These are phyloP conservation scores for Paramecium caudatum DNA, from an alignment of 73 alveolate genomes.

Conservation along the genomic window DNA sequence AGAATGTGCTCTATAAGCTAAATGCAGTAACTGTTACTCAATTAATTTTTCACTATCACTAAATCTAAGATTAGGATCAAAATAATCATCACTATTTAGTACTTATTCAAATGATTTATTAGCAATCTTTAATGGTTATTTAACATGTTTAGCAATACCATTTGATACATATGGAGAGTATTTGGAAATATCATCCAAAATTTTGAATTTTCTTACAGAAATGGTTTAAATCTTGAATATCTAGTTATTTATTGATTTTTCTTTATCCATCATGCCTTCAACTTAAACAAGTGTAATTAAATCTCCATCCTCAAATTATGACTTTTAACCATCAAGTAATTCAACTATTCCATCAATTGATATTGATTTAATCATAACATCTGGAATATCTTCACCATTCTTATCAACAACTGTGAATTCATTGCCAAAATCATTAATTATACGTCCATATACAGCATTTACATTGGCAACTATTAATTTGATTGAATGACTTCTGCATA, in stretches of 20 bases:
- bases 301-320: slow-evolving; percentile 87
- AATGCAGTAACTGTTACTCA: slow-evolving; percentile 70
- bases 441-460: slow-evolving; percentile 89
- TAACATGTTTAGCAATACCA: slow-evolving; percentile 84
- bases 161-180: slow-evolving; percentile 76
- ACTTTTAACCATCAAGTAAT: slow-evolving; percentile 76
- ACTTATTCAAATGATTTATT: slow-evolving; percentile 78
- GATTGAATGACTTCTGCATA: slow-evolving; percentile 87
- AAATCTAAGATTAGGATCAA: slow-evolving; percentile 77
- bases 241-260: slow-evolving; percentile 79
- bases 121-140: slow-evolving; percentile 68
- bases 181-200: slow-evolving; percentile 80
- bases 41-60: slow-evolving; percentile 85
- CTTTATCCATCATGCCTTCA: slow-evolving; percentile 76
- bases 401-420: slow-evolving; percentile 89
- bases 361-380: slow-evolving; percentile 80
- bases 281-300: slow-evolving; percentile 72
- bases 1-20: slow-evolving; percentile 80
- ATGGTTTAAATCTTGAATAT: slow-evolving; percentile 82
- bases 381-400: slow-evolving; percentile 94
- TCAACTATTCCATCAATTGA: slow-evolving; percentile 81
- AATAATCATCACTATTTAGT: slow-evolving; percentile 36
- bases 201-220: slow-evolving; percentile 79
- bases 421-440: slow-evolving; percentile 95
- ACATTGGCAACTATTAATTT: slow-evolving; percentile 90